phyloP scores from a whole-genome alignment of 2,329 filamentous ascomycete species.

The Beauveria scarabaeidicola region DNA sequence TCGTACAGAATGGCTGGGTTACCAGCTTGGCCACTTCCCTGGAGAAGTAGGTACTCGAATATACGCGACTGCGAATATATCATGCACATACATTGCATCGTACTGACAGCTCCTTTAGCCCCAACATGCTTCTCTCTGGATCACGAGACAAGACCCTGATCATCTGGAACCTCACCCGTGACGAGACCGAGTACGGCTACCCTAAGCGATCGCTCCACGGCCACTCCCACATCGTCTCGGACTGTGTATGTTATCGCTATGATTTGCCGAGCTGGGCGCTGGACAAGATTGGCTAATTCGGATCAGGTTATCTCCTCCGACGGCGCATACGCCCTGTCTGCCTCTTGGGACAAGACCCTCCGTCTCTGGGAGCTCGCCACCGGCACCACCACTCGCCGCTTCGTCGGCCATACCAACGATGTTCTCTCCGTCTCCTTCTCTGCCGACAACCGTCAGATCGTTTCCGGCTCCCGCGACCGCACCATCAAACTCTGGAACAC shows the following conservation, averaged over 20 bases:
- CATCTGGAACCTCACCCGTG: slow-evolving; percentile 99
- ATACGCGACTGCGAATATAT: background rate
- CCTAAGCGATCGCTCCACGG: slow-evolving; percentile 98
- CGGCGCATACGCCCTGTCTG: slow-evolving; percentile 96
- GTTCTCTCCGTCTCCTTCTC: slow-evolving; percentile 99
- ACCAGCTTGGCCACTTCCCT: slow-evolving; percentile 96
- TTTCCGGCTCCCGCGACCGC: slow-evolving; percentile 95
- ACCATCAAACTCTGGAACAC: slow-evolving; percentile 99
- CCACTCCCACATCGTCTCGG: slow-evolving; percentile 99
- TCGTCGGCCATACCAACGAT: slow-evolving; percentile 99
- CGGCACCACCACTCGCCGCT: slow-evolving; percentile 93
- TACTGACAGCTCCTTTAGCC: slow-evolving; percentile 43
- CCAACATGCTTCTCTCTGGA: slow-evolving; percentile 98
- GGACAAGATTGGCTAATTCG: slow-evolving; percentile 18
- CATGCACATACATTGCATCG: background rate
- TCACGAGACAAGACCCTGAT: slow-evolving; percentile 98
- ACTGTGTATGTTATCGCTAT: slow-evolving; percentile 71
- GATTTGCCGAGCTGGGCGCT: background rate
- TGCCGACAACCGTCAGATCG: slow-evolving; percentile 99
- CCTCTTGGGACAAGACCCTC: slow-evolving; percentile 99
- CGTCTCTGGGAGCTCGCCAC: slow-evolving; percentile 98
- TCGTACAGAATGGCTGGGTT: slow-evolving; percentile 81
- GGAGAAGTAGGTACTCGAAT: slow-evolving; percentile 68
- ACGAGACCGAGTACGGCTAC: slow-evolving; percentile 97
- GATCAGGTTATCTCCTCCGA: slow-evolving; percentile 94